phyloP scores from a whole-genome alignment of 495 filamentous ascomycete genomes.

The Durotheca rogersii region DNA sequence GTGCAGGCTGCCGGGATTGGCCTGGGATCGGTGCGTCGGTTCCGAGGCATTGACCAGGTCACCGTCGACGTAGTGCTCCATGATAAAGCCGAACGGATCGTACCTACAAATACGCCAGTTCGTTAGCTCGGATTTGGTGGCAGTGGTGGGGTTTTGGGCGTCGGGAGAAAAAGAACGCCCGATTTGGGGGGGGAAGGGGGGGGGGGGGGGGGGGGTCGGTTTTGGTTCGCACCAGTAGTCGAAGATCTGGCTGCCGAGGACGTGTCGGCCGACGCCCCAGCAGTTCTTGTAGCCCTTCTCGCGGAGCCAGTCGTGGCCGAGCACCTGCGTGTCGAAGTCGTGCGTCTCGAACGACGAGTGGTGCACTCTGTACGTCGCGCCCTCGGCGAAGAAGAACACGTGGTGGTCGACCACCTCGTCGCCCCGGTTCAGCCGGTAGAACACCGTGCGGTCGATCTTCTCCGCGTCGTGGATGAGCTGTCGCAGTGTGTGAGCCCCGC shows the following conservation, averaged over 20 bases:
- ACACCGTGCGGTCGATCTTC: conserved; percentile 57
- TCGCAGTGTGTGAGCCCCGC: background rate
- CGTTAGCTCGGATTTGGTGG: background rate
- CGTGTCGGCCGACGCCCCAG: conserved; percentile 73
- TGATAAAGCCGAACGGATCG: conserved; percentile 61
- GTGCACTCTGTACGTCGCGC: conserved; percentile 61
- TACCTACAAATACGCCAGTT: no score
- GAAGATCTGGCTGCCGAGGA: conserved; percentile 64
- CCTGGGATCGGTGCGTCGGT: conserved; percentile 48
- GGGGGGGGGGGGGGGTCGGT: no score
- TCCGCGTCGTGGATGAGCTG: conserved; percentile 51
- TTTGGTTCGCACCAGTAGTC: conserved; percentile 66
- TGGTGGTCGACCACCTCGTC: conserved; percentile 66
- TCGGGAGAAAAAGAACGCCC: background rate
- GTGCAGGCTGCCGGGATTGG: conserved; percentile 46
- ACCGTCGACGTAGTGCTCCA: conserved; percentile 71
- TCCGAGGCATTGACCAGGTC: conserved; percentile 65
- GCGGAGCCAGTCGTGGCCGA: conserved; percentile 71
- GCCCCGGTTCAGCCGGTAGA: conserved; percentile 66
- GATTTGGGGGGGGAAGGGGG: no score
- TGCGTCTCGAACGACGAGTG: conserved; percentile 74
- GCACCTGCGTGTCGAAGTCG: conserved; percentile 72
- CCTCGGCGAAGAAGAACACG: conserved; percentile 65
- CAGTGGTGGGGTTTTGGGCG: no score
- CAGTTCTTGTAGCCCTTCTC: conserved; percentile 64